Evolutionary conservation across 768 basidiomycete genomes (phyloP).

Genomic region (Rhodotorula graminis): DNA sequence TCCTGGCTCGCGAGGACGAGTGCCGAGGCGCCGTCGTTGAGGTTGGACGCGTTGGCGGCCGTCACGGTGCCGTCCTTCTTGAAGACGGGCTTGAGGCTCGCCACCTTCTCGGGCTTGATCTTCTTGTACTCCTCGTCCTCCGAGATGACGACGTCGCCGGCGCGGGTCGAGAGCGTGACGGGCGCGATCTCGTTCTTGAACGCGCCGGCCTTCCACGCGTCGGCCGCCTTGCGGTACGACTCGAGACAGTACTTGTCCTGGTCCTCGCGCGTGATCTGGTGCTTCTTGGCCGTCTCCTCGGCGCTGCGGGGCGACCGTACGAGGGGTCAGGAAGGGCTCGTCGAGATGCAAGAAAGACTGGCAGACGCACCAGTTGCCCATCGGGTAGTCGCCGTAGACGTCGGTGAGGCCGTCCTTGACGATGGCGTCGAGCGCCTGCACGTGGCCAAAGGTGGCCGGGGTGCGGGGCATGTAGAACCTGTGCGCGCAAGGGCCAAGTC

Average conservation of each 20-base stretch:
- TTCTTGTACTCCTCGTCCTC: slow-evolving; percentile 99
- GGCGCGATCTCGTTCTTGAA: slow-evolving; percentile 86
- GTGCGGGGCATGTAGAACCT: slow-evolving; percentile 51
- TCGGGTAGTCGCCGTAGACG: slow-evolving; percentile 93
- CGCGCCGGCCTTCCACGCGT: slow-evolving; percentile 78
- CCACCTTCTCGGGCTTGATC: slow-evolving; percentile 89
- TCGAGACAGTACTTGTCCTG: slow-evolving; percentile 89
- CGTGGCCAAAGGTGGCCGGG: slow-evolving; percentile 68
- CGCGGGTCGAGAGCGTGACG: slow-evolving; percentile 85
- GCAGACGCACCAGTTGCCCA: slow-evolving; percentile 77
- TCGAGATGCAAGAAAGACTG: no score
- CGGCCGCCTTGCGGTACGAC: slow-evolving; percentile 87
- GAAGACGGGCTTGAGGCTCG: slow-evolving; percentile 81
- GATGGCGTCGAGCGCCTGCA: slow-evolving; percentile 78
- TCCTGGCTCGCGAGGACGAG: slow-evolving; percentile 89
- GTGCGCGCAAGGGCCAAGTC: background rate
- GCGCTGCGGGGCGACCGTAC: slow-evolving; percentile 48
- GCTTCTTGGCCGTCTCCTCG: slow-evolving; percentile 75
- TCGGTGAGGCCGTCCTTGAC: slow-evolving; percentile 93
- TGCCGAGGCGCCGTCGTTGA: slow-evolving; percentile 96
- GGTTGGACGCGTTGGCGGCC: slow-evolving; percentile 87
- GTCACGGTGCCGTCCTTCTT: slow-evolving; percentile 77
- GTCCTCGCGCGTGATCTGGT: slow-evolving; percentile 74
- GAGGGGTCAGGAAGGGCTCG: background rate
- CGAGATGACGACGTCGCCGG: slow-evolving; percentile 71